Evolutionary conservation across 352 stramenopile genomes (phyloP).

Genomic region (Aphanomyces astaci): DNA sequence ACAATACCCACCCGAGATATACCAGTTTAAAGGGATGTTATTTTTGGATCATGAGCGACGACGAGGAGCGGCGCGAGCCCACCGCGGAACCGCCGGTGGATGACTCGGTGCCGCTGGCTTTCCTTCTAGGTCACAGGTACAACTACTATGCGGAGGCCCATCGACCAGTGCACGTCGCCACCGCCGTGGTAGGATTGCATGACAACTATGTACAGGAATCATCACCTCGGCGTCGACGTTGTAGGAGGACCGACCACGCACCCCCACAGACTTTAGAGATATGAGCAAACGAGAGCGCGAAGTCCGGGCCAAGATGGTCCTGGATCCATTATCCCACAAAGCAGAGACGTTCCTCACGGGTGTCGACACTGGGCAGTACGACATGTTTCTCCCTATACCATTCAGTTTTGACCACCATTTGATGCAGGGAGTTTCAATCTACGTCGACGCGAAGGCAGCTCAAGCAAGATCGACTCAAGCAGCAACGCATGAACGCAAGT

Average conservation of each 20-base stretch:
- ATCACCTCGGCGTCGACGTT: not conserved
- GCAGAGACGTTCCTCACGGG: slow-evolving; percentile 15
- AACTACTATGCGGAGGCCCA: slow-evolving; percentile 6
- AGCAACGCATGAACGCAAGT: not conserved
- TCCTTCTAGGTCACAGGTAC: slow-evolving; percentile 8
- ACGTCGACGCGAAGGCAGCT: not conserved
- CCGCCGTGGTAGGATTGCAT: not conserved
- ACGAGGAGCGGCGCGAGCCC: not conserved
- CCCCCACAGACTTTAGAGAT: slow-evolving; percentile 17
- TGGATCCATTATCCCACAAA: slow-evolving; percentile 1
- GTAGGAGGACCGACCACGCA: slow-evolving; percentile 12
- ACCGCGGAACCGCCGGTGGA: not conserved
- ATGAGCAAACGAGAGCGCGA: slow-evolving; percentile 23
- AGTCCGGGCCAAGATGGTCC: slow-evolving; percentile 21
- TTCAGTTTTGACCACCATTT: too few relatives aligned
- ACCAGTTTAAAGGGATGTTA: not conserved
- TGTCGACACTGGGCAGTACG: not conserved
- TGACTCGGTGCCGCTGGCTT: slow-evolving; percentile 19
- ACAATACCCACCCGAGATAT: not conserved
- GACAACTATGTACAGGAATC: not conserved
- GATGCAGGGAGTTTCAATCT: slow-evolving; percentile 16
- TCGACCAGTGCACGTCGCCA: not conserved
- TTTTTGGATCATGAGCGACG: slow-evolving; percentile 9
- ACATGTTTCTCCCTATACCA: too few relatives aligned
- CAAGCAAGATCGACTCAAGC: not conserved